phyloP scores from a whole-genome alignment of 306 rosid species.

The Cucumis melo region DNA sequence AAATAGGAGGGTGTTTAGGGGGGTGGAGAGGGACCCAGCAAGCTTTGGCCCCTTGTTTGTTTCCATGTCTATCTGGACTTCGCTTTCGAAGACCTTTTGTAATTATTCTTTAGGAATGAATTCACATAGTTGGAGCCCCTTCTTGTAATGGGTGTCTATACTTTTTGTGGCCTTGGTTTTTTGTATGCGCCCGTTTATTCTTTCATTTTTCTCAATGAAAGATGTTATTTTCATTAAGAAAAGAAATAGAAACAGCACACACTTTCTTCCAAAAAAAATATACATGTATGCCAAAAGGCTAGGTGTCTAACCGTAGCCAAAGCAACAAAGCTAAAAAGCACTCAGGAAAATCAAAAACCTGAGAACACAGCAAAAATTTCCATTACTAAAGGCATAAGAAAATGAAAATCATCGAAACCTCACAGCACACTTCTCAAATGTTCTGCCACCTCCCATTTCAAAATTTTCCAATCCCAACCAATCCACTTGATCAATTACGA shows the following conservation, averaged over 20 bases:
- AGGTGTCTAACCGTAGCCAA: neutral
- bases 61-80: too few relatives aligned
- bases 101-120: too few relatives aligned
- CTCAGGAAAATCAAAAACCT: neutral
- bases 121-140: too few relatives aligned
- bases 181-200: too few relatives aligned
- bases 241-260: neutral
- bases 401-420: neutral
- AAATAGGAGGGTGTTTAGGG: too few relatives aligned
- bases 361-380: neutral
- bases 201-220: too few relatives aligned
- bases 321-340: neutral
- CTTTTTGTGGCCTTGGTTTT: too few relatives aligned
- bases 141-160: too few relatives aligned
- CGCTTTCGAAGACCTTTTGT: too few relatives aligned
- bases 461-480: neutral
- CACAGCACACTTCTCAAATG: slow-evolving; percentile 2
- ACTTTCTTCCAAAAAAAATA: neutral
- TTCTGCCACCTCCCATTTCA: neutral
- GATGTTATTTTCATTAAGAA: too few relatives aligned
- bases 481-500: neutral
- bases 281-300: neutral
- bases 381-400: neutral
- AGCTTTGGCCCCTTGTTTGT: too few relatives aligned
- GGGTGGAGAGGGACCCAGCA: too few relatives aligned